A percentile compares a stretch with the other conserved stretches of the same genome.
phyloP scores from a whole-genome alignment of 1,284 basidiomycete species.

The Cutaneotrichosporon sp. region DNA sequence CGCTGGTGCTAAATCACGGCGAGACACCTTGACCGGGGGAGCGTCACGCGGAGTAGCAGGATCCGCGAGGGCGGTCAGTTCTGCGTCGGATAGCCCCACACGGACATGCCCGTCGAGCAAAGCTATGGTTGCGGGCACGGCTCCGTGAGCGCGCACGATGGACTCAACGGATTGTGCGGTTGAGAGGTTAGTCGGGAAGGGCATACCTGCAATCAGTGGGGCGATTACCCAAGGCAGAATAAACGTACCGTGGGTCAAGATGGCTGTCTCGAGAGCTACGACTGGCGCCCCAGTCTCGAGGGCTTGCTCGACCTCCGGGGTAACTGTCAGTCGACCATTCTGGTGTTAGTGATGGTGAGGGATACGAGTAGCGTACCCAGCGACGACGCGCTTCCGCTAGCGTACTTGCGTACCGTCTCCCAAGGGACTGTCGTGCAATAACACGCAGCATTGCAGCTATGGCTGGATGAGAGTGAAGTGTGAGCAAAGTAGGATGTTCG shows the following conservation, averaged over 20 bases:
- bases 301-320: slow-evolving; percentile 69
- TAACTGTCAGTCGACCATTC: slow-evolving; percentile 34
- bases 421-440: neutral
- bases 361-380: slow-evolving; percentile 1
- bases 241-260: slow-evolving; percentile 72
- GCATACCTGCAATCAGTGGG: slow-evolving; percentile 55
- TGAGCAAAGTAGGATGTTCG: neutral
- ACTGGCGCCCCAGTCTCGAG: slow-evolving; percentile 53
- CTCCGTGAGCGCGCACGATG: slow-evolving; percentile 70
- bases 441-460: neutral
- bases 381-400: slow-evolving; percentile 7
- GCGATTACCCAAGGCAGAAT: neutral
- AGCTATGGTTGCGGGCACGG: slow-evolving; percentile 85
- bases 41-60: slow-evolving; percentile 36
- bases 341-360: slow-evolving; percentile 7
- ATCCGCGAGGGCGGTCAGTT: slow-evolving; percentile 64
- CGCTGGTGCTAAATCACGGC: slow-evolving; percentile 77
- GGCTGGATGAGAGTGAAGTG: neutral
- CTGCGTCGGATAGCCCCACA: slow-evolving; percentile 65
- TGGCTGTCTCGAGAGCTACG: slow-evolving; percentile 64
- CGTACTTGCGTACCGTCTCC: slow-evolving; percentile 4
- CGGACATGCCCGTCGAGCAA: slow-evolving; percentile 77
- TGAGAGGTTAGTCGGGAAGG: slow-evolving; percentile 69
- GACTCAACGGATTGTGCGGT: slow-evolving; percentile 69
- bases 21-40: slow-evolving; percentile 67